Base-by-base conservation (phyloP, 345 rosid genomes). In the Cardamine resedifolia region DNA sequence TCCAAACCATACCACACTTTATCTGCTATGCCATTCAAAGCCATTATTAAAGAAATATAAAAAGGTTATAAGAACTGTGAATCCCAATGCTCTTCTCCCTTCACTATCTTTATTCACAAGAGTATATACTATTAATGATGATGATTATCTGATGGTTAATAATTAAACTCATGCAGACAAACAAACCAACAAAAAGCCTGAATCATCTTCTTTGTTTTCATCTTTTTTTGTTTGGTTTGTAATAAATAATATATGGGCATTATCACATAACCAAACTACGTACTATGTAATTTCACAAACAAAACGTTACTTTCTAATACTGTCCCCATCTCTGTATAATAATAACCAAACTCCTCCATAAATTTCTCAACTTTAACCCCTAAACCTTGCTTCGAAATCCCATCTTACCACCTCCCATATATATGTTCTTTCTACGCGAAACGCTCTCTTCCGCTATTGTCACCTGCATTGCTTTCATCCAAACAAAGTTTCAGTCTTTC, bases 391-490 rank as follows among this genome's bases (percentile, higher is more conserved):
- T 43, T 45, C 26, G 3, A 2, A 67, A 50, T 67, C 63, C 68
- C 48, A 59, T 39, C 77, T 52, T 72, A 48, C 33, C 36, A 72
- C 53, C 19, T 61, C 44, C 60, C 69, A 14, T 59, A 66, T 28
- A 50, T 51, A 27, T 23, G 8, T 75, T 51, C 21, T 31, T 45
- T 77, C 82, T 81, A 86, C 81, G 81, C 71, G 79, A 85, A 82
- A 12, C 84, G 87, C 23, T 82, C 91, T 65, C 76, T 57, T 5
- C 87, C 70, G 18, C 78, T 83, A 80, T 84, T 87, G 70, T 90
- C 96, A 86, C 98, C 98, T 90, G 97, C 97, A 87, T 89, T 89
- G 67, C 98, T 93, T 86, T 80, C 79, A 87, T 81, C 63, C 66
- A 56, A 47, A 61, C n/a, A 34, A 10, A 2, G 81, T 82, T 85